Conservation (phyloP, 495 filamentous ascomycete species). For the Neurospora sp. region DNA sequence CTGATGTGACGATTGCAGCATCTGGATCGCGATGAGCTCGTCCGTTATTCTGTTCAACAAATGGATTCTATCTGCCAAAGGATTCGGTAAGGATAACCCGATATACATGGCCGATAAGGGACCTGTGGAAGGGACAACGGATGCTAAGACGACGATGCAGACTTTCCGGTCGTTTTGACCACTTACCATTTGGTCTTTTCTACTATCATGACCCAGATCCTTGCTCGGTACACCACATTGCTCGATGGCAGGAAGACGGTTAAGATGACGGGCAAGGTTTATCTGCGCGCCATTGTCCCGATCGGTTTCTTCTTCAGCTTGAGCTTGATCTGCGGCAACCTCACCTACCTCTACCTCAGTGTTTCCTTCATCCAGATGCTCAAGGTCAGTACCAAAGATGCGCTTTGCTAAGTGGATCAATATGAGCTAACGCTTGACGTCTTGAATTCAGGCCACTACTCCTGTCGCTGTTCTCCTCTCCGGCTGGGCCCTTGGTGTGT, state of each 20-base stretch:
- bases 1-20: constrained; percentile 37
- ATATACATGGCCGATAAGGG: background rate
- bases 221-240: constrained; percentile 73
- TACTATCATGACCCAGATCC: constrained; percentile 79
- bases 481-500: constrained; percentile 73
- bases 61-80: constrained; percentile 75
- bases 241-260: constrained; percentile 85
- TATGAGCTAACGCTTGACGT: constrained; percentile 14
- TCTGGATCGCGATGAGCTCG: constrained; percentile 87
- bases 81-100: constrained; percentile 60
- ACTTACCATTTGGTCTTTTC: constrained; percentile 90
- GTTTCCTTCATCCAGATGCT: constrained; percentile 98
- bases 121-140: background rate
- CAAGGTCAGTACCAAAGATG: constrained; percentile 50
- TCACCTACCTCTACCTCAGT: constrained; percentile 85
- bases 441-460: constrained; percentile 58
- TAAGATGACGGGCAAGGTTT: constrained; percentile 88
- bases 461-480: constrained; percentile 81
- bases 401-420: background rate
- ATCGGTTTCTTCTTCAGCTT: constrained; percentile 90
- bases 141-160: constrained; percentile 25
- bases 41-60: constrained; percentile 98
- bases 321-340: constrained; percentile 89
- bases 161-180: constrained; percentile 66
- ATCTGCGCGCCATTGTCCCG: constrained; percentile 82